Evolutionary conservation across 805 yeast genomes (phyloP).

Genomic region (Citeromyces nyonsensis): DNA sequence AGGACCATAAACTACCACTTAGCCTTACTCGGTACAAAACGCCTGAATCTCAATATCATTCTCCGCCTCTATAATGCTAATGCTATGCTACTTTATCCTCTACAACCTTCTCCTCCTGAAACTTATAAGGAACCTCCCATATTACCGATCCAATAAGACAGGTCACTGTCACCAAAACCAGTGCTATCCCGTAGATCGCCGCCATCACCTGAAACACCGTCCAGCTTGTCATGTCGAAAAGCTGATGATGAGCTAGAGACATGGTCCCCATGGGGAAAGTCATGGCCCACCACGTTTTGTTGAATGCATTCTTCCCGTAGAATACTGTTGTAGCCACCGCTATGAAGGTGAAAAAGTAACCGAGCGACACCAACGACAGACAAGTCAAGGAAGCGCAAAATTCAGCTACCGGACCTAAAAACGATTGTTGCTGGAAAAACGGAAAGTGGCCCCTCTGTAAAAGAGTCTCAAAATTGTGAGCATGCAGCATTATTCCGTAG

Average conservation of each 20-base stretch:
- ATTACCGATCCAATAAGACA: conserved; percentile 22
- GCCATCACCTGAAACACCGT: conserved; percentile 47
- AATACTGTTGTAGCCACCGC: conserved; percentile 7
- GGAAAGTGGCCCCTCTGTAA: background rate
- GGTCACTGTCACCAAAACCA: conserved; percentile 25
- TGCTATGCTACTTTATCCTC: too few relatives aligned
- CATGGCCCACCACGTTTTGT: conserved; percentile 62
- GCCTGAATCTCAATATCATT: too few relatives aligned
- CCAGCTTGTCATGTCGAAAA: conserved; percentile 32
- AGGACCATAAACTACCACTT: too few relatives aligned
- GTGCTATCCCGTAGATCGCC: conserved; percentile 39
- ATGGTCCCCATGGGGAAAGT: conserved; percentile 87
- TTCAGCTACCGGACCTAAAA: conserved; percentile 2
- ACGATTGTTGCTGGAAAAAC: background rate
- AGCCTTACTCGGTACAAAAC: too few relatives aligned
- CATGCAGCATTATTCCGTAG: conserved; percentile 34
- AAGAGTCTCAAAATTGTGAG: conserved; percentile 5
- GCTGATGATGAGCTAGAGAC: conserved; percentile 39
- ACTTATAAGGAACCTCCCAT: conserved; percentile 12
- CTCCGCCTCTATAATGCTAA: too few relatives aligned
- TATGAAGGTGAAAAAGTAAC: too few relatives aligned
- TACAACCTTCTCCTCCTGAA: too few relatives aligned
- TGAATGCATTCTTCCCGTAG: conserved; percentile 16
- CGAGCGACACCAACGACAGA: conserved; percentile 5
- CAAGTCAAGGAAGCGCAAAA: background rate